Evolutionary conservation across 345 rosid species (phyloP).

Genomic region (Moringa oleifera): DNA sequence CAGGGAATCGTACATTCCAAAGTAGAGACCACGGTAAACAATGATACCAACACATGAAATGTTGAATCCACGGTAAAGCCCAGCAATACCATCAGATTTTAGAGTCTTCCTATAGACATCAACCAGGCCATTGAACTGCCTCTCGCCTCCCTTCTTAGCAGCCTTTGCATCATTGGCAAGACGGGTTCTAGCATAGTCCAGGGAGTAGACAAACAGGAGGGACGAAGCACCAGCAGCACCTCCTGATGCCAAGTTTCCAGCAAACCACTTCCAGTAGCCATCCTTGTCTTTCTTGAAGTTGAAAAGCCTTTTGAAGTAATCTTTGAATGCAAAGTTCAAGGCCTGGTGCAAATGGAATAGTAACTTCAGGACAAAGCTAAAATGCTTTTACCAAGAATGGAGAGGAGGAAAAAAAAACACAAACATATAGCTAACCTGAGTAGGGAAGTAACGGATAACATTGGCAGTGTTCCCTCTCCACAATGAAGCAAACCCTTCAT

Average conservation of each 20-base stretch:
- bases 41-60: constrained; percentile 78
- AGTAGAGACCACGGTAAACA: constrained; percentile 84
- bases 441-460: constrained; percentile 87
- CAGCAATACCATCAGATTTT: constrained; percentile 68
- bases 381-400: neutral
- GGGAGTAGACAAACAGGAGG: constrained; percentile 74
- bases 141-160: constrained; percentile 80
- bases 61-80: constrained; percentile 88
- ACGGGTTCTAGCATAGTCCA: constrained; percentile 89
- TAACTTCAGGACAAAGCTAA: neutral
- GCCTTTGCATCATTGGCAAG: constrained; percentile 87
- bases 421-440: constrained; percentile 43
- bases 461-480: constrained; percentile 95
- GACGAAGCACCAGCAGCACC: constrained; percentile 95
- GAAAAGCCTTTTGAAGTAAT: constrained; percentile 78
- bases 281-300: constrained; percentile 91
- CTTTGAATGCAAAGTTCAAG: constrained; percentile 90
- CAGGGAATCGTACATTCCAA: constrained; percentile 83
- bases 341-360: constrained; percentile 37
- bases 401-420: neutral
- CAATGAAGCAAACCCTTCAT: constrained; percentile 59
- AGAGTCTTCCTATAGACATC: constrained; percentile 83
- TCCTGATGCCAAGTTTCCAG: constrained; percentile 83
- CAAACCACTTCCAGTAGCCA: constrained; percentile 96
- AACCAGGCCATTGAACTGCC: constrained; percentile 76